Percentiles rank a stretch among this genome's conserved stretches.
phyloP scores from a whole-genome alignment of 257 asterid genomes.

The Solanum arcanum region DNA sequence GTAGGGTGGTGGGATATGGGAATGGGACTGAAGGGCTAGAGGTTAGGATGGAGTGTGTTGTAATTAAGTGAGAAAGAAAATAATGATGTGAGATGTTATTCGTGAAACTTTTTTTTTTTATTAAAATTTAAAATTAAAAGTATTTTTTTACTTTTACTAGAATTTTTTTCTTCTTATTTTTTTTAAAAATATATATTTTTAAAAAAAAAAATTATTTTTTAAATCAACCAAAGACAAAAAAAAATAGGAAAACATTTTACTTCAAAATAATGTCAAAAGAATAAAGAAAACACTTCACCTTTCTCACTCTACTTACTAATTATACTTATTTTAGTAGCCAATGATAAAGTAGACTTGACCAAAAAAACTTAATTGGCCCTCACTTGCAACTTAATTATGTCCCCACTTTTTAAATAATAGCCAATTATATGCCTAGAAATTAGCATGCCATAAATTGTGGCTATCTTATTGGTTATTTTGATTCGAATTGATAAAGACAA shows the following conservation, averaged over 20 bases:
- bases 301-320: not conserved
- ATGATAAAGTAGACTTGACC: not conserved
- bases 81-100: too few species aligned
- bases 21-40: too few species aligned
- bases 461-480: not conserved
- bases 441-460: not conserved
- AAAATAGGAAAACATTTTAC: not conserved
- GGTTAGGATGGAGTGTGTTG: too few species aligned
- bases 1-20: too few species aligned
- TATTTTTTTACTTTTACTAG: too few species aligned
- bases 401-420: not conserved
- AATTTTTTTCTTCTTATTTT: too few species aligned
- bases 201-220: too few species aligned
- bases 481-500: not conserved
- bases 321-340: not conserved
- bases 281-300: not conserved
- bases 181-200: too few species aligned
- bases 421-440: not conserved
- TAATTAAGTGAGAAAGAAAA: too few species aligned
- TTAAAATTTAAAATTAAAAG: too few species aligned
- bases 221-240: not conserved
- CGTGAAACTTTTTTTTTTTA: too few species aligned
- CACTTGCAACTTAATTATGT: not conserved
- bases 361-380: not conserved
- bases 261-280: not conserved